These are phyloP conservation scores for Truncatella angustata DNA, from an alignment of 2,329 filamentous ascomycete genomes.

Conservation along the genomic window DNA sequence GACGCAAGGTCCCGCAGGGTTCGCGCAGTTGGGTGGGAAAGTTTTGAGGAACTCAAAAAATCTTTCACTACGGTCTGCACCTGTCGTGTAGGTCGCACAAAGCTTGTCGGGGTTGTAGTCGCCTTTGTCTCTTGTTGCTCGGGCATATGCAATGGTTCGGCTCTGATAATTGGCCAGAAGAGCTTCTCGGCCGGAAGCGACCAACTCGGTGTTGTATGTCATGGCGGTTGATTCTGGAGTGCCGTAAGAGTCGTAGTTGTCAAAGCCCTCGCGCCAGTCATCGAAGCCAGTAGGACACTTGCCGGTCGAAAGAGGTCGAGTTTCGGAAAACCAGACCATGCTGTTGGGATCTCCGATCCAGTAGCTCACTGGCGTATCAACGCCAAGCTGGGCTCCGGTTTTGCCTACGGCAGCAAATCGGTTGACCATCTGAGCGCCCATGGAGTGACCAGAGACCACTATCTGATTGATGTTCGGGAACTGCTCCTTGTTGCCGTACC, in stretches of 20 bases:
- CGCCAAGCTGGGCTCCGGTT: slow-evolving; percentile 3
- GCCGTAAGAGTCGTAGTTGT: slow-evolving; percentile 10
- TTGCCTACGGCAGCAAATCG: slow-evolving; percentile 15
- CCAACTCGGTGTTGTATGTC: slow-evolving; percentile 11
- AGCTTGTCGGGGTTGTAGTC: slow-evolving; percentile 6
- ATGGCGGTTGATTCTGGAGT: not conserved
- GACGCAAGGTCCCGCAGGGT: slow-evolving; percentile 6
- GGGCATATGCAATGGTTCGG: slow-evolving; percentile 12
- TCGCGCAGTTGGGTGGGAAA: slow-evolving; percentile 9
- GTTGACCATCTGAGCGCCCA: slow-evolving; percentile 12
- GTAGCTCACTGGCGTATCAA: slow-evolving; percentile 11
- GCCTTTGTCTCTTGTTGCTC: slow-evolving; percentile 11
- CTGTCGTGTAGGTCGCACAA: slow-evolving; percentile 12
- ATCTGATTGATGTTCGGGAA: slow-evolving; percentile 16
- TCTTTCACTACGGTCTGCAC: slow-evolving; percentile 12
- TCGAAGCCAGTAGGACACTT: slow-evolving; percentile 9
- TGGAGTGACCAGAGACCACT: slow-evolving; percentile 13
- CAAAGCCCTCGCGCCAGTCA: slow-evolving; percentile 12
- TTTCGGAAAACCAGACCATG: slow-evolving; percentile 9
- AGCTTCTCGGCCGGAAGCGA: slow-evolving; percentile 8
- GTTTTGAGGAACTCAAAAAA: slow-evolving; percentile 13
- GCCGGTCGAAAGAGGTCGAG: slow-evolving; percentile 7
- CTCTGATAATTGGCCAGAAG: slow-evolving; percentile 10
- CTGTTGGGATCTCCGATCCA: slow-evolving; percentile 14
- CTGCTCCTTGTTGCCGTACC: slow-evolving; percentile 8